Base-by-base conservation (phyloP, 352 stramenopile genomes). In the Sclerospora graminicola region DNA sequence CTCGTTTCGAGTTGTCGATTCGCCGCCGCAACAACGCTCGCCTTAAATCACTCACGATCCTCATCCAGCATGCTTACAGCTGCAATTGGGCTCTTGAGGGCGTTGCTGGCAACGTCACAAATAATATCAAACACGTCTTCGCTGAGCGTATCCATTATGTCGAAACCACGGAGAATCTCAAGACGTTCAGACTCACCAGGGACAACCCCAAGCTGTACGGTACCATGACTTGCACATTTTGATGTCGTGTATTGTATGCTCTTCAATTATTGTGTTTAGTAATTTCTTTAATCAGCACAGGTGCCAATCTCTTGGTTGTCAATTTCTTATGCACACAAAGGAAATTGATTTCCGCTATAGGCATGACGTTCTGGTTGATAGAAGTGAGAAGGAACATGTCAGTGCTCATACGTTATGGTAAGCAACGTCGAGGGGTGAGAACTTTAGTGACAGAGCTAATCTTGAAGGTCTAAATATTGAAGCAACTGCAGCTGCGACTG, bases 261-360 rank as follows among this genome's bases (percentile, higher is more conserved):
- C n/a, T n/a, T n/a, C n/a, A n/a, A n/a, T n/a, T n/a, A n/a, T n/a
- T n/a, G n/a, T n/a, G n/a, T n/a, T n/a, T n/a, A n/a, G 96, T 99
- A 41, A 99, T 95, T 65, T 99, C 97, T 74, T 99, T 99, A 64
- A 99, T 99, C 0, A 99, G 73, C 32, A 99, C 95, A 0, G 97
- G 96, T 16, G 97, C 96, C 3, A 99, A 59, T 15, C 96, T 82
- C 72, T 97, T 97, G 18, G 74, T 69, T 10, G 92, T 80, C 14
- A 99, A 68, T 59, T 98, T 99, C 76, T 99, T 98, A 81, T 99
- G 95, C 14, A 99, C 93, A 65, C 97, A 99, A 10, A 99, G 73
- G 67, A 99, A 99, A 66, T 99, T 99, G 46, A 99, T 98, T 66
- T 99, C 94, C 5, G 94, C 94, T 70, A 90, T 89, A 2, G 51